A percentile compares a stretch with the other conserved stretches of the same genome.
Conservation (phyloP, 2,329 filamentous ascomycete genomes). For the Trichoderma aggressivum region DNA sequence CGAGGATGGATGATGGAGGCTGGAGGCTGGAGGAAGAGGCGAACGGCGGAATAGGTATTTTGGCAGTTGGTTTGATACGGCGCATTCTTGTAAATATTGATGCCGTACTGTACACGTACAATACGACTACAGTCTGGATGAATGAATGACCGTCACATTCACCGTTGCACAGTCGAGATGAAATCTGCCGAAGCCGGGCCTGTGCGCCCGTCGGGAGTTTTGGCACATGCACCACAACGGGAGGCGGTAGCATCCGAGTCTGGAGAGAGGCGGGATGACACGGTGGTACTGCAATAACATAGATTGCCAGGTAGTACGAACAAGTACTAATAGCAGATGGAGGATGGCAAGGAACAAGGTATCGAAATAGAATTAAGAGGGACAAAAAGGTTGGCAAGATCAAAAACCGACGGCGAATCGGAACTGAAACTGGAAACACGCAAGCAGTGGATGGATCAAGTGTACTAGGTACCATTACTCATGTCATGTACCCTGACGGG, state of each 20-base stretch:
- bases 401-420: background rate
- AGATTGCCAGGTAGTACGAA: background rate
- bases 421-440: background rate
- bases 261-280: background rate
- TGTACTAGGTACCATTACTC: background rate
- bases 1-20: too few relatives aligned
- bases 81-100: background rate
- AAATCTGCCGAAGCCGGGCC: background rate
- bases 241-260: background rate
- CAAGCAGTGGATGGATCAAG: background rate
- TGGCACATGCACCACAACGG: background rate
- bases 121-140: background rate
- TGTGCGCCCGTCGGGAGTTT: conserved; percentile 1
- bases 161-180: background rate
- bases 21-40: too few relatives aligned
- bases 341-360: background rate
- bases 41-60: too few relatives aligned
- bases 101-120: too few relatives aligned
- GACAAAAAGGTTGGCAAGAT: background rate
- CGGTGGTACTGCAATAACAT: background rate
- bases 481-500: background rate
- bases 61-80: too few relatives aligned
- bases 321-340: background rate
- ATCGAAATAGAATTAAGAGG: background rate
- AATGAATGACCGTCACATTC: too few relatives aligned